Base-by-base conservation (phyloP, 2,329 filamentous ascomycete genomes). In the Alternaria triticina region DNA sequence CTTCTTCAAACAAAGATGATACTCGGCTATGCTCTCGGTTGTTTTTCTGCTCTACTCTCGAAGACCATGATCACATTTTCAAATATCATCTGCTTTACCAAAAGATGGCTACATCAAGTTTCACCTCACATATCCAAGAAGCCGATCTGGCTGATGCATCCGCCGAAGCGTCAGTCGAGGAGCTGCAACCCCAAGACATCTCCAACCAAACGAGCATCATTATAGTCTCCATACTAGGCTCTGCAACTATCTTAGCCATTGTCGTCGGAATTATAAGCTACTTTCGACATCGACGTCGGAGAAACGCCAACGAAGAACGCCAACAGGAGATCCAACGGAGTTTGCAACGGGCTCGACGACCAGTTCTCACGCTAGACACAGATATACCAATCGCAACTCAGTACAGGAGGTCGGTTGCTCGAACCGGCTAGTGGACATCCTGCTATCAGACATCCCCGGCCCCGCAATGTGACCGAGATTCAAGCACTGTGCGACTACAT, bases 281-380 rank as follows among this genome's bases (percentile, higher is more conserved):
- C 46, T 20, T 60, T 5, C 59, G 59, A 10, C 30, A 44, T 13
- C 51, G 46, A 43, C 22, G 36, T 13, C 33, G 44, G 20, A 46
- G 30, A 20, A 55, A 54, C 3, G 11, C 27, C 5, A 10, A 45
- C 5, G 4, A 50, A 8, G 8, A 54, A 20, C 20, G 36, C 5
- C 33, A 62, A 43, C 33, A 40, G 25, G 63, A 65, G 33, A 57
- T 65, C 10, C 54, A 64, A 45, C 27, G 45, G 28, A 61, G 61
- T 43, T 13, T 64, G 27, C 22, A 44, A 25, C 44, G 45, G 5
- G 58, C 58, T 40, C 43, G 30, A 45, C 28, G 17, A 12, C 58
- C 51, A 4, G 44, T 56, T 6, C 30, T 56, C 5, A 47, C 58
- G 1, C 20, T 61, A 12, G 58, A 56, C 22, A 61, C 58, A 7